A percentile compares a stretch with the other conserved stretches of the same genome.
These are phyloP conservation scores for Fusarium pininemorale DNA, from an alignment of 2,329 filamentous ascomycete species.

Conservation along the genomic window DNA sequence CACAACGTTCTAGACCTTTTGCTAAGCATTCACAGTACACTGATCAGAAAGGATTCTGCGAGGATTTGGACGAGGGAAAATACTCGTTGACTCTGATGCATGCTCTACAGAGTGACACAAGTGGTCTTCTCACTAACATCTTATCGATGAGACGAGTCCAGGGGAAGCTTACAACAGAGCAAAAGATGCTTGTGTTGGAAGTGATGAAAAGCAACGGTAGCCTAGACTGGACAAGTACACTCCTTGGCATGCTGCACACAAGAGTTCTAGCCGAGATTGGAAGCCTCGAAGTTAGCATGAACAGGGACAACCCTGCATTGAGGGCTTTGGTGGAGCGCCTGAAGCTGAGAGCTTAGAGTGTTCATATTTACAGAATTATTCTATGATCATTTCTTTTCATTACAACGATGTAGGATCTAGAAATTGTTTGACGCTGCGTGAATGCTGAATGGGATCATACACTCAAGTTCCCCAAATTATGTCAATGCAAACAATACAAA, in stretches of 20 bases:
- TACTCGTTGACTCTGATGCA: background rate
- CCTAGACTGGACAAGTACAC: background rate
- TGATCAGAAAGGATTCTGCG: conserved; percentile 1
- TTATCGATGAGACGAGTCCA: background rate
- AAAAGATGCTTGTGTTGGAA: background rate
- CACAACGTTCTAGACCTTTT: background rate
- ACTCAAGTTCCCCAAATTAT: no score
- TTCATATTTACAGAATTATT: accelerated
- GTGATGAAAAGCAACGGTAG: background rate
- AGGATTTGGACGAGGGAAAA: conserved; percentile 4
- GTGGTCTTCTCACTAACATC: background rate
- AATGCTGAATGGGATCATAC: background rate
- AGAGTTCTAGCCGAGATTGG: background rate
- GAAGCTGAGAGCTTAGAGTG: background rate
- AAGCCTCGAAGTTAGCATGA: background rate
- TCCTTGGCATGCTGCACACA: background rate
- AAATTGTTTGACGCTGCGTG: accelerated
- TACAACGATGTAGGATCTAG: accelerated
- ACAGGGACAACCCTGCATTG: background rate
- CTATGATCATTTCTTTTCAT: background rate
- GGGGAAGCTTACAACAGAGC: background rate
- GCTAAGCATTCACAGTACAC: background rate
- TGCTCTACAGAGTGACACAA: background rate
- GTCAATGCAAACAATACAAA: no score
- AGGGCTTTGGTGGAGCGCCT: background rate